A percentile compares a stretch with the other conserved stretches of the same genome.
Evolutionary conservation across 1,139 yeast species (phyloP).

Genomic region (Taphrina flavorubra): DNA sequence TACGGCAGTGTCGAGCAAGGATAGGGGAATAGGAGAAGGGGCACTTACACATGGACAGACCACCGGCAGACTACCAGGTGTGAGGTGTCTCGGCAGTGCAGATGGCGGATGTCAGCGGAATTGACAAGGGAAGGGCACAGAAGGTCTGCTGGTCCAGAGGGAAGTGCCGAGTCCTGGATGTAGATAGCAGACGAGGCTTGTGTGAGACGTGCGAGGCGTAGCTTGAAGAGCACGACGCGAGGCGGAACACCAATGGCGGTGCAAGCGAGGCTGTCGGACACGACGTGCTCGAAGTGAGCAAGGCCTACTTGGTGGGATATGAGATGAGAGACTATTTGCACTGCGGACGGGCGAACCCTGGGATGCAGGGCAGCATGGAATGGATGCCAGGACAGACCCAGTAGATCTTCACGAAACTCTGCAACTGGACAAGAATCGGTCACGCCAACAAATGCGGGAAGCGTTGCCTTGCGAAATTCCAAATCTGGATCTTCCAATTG

Average conservation of each 20-base stretch:
- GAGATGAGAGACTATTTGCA: not conserved
- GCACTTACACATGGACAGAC: slow-evolving; percentile 16
- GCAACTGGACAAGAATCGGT: not conserved
- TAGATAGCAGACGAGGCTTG: slow-evolving; percentile 11
- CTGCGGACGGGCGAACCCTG: too few species aligned
- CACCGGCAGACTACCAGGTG: slow-evolving; percentile 10
- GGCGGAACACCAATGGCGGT: slow-evolving; percentile 15
- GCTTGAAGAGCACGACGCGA: not conserved
- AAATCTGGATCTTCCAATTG: not conserved
- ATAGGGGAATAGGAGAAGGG: not conserved
- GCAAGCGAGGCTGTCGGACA: slow-evolving; percentile 7
- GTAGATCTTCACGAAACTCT: not conserved
- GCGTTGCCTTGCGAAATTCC: slow-evolving; percentile 15
- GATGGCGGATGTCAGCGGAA: slow-evolving; percentile 14
- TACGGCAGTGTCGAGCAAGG: too few species aligned
- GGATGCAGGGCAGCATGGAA: not conserved
- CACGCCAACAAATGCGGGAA: slow-evolving; percentile 5
- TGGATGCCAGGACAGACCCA: slow-evolving; percentile 12
- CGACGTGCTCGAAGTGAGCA: not conserved
- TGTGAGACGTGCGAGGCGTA: slow-evolving; percentile 10
- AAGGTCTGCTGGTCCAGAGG: slow-evolving; percentile 1
- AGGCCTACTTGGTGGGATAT: not conserved
- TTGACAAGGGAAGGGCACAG: slow-evolving; percentile 7
- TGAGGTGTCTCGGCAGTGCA: slow-evolving; percentile 10
- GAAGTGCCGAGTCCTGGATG: slow-evolving; percentile 6